Base-by-base conservation (phyloP, 805 yeast species). In the Kurtzmaniella cleridarum region DNA sequence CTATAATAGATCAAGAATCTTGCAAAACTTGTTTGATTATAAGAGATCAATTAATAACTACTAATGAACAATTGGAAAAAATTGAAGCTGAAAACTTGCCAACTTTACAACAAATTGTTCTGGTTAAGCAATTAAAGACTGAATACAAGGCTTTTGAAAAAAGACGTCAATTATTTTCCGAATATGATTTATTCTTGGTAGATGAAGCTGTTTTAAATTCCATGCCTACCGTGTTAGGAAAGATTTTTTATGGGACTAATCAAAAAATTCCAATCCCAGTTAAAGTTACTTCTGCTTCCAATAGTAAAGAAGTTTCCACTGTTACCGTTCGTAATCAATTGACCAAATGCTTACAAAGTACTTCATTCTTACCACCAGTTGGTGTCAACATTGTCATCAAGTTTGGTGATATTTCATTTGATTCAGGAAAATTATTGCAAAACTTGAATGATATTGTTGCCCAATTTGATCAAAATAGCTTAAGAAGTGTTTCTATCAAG, bases 101-200 rank as follows among this genome's bases (percentile, higher is more conserved):
- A 16, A 60, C 74, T 30, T 60, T 78, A 32, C 41, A 60, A 16
- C 73, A 75, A 51, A 79, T 90, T 39, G 71, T 89, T 27, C 75
- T 93, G 5, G 81, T 82, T 40, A 71, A 78, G 34, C 84, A 88
- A 49, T 71, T 93, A 46, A 87, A 87, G 60, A 85, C 89, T 27
- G 84, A 82, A 44, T 91, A 79, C 72, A 88, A 88, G 65, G 78
- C 86, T n/a, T 93, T 68, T 53, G 97, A 93, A 62, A 81, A 89
- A 43, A 81, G 89, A 60, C 80, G 97, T 59, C 81, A 79, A 45
- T 76, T 93, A 43, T 62, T 73, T 32, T 59, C 71, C 12, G 79
- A 78, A 42, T 85, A 76, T 56, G 95, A 89, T 51, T 48, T 88
- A 44, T 86, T 93, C 60, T 57, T 93, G 32, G 81, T 87, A 38